phyloP scores from a whole-genome alignment of 148 eudicot species.

The Rhododendron ferrugineum region DNA sequence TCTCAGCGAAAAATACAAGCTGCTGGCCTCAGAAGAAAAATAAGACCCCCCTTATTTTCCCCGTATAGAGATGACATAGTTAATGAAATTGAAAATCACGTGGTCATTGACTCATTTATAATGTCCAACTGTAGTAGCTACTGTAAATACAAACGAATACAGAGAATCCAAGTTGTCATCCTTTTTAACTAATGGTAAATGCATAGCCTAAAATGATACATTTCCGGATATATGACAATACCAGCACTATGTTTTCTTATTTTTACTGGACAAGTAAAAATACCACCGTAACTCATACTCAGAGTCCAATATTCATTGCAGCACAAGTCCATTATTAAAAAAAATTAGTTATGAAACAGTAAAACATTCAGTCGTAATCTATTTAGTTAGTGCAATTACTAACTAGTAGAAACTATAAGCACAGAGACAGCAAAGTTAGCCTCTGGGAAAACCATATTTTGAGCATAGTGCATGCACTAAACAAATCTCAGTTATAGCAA shows the following conservation, averaged over 20 bases:
- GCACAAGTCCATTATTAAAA: not conserved
- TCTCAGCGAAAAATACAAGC: not conserved
- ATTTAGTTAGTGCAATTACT: not conserved
- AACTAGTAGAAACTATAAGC: not conserved
- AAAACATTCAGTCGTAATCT: not conserved
- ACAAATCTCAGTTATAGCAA: not conserved
- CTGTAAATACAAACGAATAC: not conserved
- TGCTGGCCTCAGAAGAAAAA: not conserved
- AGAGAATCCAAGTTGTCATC: not conserved
- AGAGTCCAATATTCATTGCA: not conserved
- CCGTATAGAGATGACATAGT: not conserved
- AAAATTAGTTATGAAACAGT: not conserved
- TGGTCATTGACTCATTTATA: not conserved
- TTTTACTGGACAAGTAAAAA: not conserved
- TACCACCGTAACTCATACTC: not conserved
- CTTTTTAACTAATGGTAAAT: not conserved
- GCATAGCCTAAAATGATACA: not conserved
- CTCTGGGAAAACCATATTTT: constrained; percentile 1
- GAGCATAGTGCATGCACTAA: not conserved
- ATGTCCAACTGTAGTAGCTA: not conserved
- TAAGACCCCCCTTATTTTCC: not conserved
- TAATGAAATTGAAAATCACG: not conserved
- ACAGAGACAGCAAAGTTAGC: not conserved
- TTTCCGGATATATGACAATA: not conserved
- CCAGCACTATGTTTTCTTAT: not conserved